A percentile compares a stretch with the other conserved stretches of the same genome.
phyloP scores from a whole-genome alignment of 1,139 yeast genomes.

The Pichia sp. region DNA sequence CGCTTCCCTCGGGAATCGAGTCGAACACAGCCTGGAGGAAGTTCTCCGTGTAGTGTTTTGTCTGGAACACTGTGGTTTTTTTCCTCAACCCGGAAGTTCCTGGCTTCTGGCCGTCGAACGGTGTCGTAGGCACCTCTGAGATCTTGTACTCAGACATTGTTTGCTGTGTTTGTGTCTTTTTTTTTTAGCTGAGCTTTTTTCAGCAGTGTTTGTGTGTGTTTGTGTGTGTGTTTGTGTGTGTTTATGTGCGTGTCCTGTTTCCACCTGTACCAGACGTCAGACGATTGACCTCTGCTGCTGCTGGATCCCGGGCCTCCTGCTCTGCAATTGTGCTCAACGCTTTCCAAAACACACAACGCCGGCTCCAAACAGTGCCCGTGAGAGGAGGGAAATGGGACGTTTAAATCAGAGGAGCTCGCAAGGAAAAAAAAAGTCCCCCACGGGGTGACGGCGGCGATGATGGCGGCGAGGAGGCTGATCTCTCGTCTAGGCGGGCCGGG shows the following conservation, averaged over 20 bases:
- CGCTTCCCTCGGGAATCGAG: slow-evolving; percentile 85
- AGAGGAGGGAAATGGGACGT: not conserved
- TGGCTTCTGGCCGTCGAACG: slow-evolving; percentile 90
- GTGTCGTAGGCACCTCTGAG: slow-evolving; percentile 49
- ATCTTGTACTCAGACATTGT: slow-evolving; percentile 17
- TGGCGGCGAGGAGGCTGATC: not conserved
- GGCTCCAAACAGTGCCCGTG: not conserved
- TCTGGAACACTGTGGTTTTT: slow-evolving; percentile 80
- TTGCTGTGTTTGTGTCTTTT: not conserved
- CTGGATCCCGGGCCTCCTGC: too few species aligned
- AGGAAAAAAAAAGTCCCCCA: not conserved
- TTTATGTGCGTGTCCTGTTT: not conserved
- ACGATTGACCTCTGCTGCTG: not conserved
- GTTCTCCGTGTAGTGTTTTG: slow-evolving; percentile 83
- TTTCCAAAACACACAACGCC: too few species aligned
- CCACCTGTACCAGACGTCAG: not conserved
- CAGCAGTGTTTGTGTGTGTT: not conserved
- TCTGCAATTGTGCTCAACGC: not conserved
- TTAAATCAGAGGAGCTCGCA: not conserved
- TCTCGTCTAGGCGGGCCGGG: not conserved
- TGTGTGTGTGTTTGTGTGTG: not conserved
- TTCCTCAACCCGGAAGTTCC: slow-evolving; percentile 97
- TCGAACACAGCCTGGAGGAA: slow-evolving; percentile 82
- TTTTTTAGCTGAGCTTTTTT: not conserved
- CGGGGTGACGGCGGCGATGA: slow-evolving; percentile 1